Percentiles rank a stretch among this genome's conserved stretches.
phyloP scores from a whole-genome alignment of 768 basidiomycete genomes.

The Strobilomyces echinocephalus region DNA sequence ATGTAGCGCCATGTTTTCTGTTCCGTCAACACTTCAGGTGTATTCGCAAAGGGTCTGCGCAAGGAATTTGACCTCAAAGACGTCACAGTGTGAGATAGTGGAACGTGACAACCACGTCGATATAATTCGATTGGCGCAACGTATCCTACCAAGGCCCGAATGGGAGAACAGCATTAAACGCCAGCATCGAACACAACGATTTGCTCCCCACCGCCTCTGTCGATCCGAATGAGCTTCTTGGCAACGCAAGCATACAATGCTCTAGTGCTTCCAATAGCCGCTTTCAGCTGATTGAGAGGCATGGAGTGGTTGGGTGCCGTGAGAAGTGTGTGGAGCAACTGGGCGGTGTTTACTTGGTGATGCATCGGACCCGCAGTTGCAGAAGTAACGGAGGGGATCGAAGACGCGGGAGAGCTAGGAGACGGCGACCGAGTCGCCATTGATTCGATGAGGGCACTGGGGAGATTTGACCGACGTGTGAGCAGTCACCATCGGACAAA shows the following conservation, averaged over 20 bases:
- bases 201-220: constrained; percentile 70
- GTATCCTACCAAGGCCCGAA: background rate
- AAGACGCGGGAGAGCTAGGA: constrained; percentile 53
- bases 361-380: constrained; percentile 43
- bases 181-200: constrained; percentile 63
- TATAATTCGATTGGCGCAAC: background rate
- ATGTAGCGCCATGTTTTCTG: no score
- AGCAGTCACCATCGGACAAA: background rate
- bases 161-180: background rate
- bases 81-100: background rate
- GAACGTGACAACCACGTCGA: background rate
- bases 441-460: constrained; percentile 54
- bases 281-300: constrained; percentile 60
- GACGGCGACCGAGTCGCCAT: constrained; percentile 48
- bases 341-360: constrained; percentile 70
- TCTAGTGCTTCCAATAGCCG: constrained; percentile 52
- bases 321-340: constrained; percentile 58
- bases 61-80: background rate
- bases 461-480: constrained; percentile 2
- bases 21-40: no score
- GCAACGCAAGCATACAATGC: constrained; percentile 78
- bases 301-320: constrained; percentile 51
- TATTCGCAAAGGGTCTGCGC: no score
- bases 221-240: constrained; percentile 72
- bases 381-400: constrained; percentile 46